Evolutionary conservation across 2,329 filamentous ascomycete species (phyloP), one percentile per base, ranked within the genome.

Genomic region (Aureobasidium sp.): DNA sequence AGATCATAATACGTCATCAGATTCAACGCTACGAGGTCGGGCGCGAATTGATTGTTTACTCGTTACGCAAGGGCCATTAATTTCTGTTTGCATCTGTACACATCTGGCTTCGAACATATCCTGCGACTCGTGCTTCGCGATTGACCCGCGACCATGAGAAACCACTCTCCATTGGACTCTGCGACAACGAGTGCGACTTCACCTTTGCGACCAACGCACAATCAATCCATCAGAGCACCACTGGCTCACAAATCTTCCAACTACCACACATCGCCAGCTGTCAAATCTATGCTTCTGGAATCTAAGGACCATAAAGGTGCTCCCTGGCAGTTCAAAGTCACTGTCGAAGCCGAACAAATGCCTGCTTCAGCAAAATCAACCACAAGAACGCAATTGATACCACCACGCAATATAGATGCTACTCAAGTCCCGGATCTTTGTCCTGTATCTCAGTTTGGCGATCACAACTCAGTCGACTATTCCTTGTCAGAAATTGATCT

Each of bases 241-340:
- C 59, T 75, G 41, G 64, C 64, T 15, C 61, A 68, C 3, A 69
- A 65, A 61, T 75, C 73, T 30, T 68, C 71, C 55, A 66, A 66
- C 57, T 54, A 65, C 54, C 62, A 59, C 52, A 62, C 72, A 11
- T 74, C 72, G 30, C 78, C 78, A 1, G 55, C 55, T 27, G 69
- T 73, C 49, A 80, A 79, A 62, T 77, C 77, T 0, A 74, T 80
- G 68, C 68, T 78, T 45, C 63, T 80, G 65, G 74, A 74, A 63
- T 76, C 77, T 6, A 74, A 73, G n/a, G 66, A 69, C 13, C 69
- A 69, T 16, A 72, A 71, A 59, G 71, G 70, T 32, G 79, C 75
- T 65, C 78, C 78, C 25, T 79, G 76, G 77, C 74, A 74, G 62
- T 78, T 80, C 69, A 78, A 77, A 61, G 78, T 81, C 60, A 81